Conservation (phyloP, 1,284 basidiomycete species). For the Apiotrichum gamsii region DNA sequence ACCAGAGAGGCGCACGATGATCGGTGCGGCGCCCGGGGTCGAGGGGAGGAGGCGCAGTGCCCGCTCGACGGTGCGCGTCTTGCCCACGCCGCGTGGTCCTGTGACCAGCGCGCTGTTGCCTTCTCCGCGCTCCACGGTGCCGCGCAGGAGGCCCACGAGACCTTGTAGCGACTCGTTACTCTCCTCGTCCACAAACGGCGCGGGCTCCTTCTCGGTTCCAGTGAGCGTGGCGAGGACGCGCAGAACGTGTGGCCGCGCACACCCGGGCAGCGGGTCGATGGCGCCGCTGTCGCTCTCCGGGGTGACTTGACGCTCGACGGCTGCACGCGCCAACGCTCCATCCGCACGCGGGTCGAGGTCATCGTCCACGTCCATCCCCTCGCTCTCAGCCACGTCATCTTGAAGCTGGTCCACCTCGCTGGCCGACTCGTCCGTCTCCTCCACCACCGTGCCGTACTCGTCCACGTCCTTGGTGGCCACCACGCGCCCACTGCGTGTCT, state of each 20-base stretch:
- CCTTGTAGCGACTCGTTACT: constrained; percentile 40
- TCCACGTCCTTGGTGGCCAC: constrained; percentile 18
- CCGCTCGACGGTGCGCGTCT: constrained; percentile 52
- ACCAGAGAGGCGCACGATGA: constrained; percentile 77
- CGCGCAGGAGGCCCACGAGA: constrained; percentile 59
- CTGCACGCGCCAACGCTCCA: neutral
- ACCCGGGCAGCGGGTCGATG: constrained; percentile 11
- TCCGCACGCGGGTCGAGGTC: too few relatives aligned
- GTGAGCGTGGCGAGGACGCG: constrained; percentile 31
- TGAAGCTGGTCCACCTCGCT: constrained; percentile 1
- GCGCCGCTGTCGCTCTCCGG: too few relatives aligned
- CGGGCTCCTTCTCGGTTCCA: constrained; percentile 16
- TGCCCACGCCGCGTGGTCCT: constrained; percentile 75
- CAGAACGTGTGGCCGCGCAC: constrained; percentile 19
- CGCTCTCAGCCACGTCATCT: neutral
- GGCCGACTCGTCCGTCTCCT: constrained; percentile 2
- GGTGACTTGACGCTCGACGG: neutral
- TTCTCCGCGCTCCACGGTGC: constrained; percentile 70
- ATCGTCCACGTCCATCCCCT: constrained; percentile 6
- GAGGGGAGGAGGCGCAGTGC: constrained; percentile 34
- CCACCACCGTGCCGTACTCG: constrained; percentile 19
- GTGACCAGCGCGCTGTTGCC: constrained; percentile 83
- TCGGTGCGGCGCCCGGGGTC: constrained; percentile 50
- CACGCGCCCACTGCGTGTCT: constrained; percentile 39
- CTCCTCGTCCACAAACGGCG: constrained; percentile 34